These are phyloP conservation scores for Poteriospumella lacustris DNA, from an alignment of 108 stramenopile species.

Conservation along the genomic window DNA sequence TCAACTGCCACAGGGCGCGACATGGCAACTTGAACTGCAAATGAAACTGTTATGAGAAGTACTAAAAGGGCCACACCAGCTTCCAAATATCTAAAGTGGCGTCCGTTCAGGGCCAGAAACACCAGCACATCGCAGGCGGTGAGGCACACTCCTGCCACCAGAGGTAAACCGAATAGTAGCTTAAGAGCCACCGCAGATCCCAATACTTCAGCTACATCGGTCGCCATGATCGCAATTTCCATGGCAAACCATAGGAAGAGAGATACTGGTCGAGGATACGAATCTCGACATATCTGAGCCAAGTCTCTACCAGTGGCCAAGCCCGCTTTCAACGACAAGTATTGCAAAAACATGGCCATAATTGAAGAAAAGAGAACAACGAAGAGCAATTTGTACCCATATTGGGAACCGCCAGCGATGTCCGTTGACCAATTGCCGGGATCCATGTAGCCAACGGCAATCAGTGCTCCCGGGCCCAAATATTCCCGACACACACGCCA, in stretches of 20 bases:
- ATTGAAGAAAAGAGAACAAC: conserved; percentile 11
- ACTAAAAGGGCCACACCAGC: not conserved
- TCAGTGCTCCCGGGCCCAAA: conserved; percentile 27
- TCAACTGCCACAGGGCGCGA: not conserved
- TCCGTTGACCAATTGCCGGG: conserved; percentile 35
- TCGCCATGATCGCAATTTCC: conserved; percentile 32
- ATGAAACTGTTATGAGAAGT: not conserved
- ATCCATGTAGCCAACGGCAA: conserved; percentile 38
- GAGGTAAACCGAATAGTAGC: conserved; percentile 26
- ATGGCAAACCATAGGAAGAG: conserved; percentile 15
- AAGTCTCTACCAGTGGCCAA: conserved; percentile 25
- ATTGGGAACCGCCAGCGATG: conserved; percentile 20
- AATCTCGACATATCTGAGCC: conserved; percentile 30
- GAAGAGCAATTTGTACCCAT: conserved; percentile 1
- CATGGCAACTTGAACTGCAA: not conserved
- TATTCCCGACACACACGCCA: not conserved
- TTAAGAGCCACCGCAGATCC: conserved; percentile 34
- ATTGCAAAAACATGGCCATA: conserved; percentile 21
- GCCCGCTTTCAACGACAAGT: conserved; percentile 26
- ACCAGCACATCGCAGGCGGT: conserved; percentile 21
- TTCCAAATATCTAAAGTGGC: not conserved
- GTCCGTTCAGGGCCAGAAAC: not conserved
- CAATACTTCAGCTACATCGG: not conserved
- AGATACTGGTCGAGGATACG: not conserved
- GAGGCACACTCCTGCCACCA: conserved; percentile 21